phyloP scores from a whole-genome alignment of 2,329 filamentous ascomycete genomes.

The Zymoseptoria tritici region DNA sequence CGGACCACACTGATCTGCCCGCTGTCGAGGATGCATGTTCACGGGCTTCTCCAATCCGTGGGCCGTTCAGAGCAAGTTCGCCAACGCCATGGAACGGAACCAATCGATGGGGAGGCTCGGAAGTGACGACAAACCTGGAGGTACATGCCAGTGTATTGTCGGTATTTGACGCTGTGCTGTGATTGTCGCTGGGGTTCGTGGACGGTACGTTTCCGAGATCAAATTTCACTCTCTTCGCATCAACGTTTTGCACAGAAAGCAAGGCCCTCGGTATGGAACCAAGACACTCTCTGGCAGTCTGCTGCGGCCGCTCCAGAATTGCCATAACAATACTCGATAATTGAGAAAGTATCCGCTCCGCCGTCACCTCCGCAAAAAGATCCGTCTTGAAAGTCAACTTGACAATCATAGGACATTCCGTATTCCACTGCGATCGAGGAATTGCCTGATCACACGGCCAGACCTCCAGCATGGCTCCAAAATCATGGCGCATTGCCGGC shows the following conservation, averaged over 20 bases:
- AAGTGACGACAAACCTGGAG: neutral
- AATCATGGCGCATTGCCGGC: conserved; percentile 28
- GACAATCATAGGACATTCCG: neutral
- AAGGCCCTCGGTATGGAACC: neutral
- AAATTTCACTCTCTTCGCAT: neutral
- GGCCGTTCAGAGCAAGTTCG: conserved; percentile 27
- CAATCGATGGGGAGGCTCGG: neutral
- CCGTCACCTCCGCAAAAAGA: neutral
- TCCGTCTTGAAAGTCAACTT: neutral
- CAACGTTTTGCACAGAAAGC: neutral
- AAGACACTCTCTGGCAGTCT: neutral
- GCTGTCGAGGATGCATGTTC: conserved; percentile 8
- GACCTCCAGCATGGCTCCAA: conserved; percentile 21
- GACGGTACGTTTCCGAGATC: neutral
- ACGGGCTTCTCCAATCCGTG: conserved; percentile 25
- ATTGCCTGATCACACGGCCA: conserved; percentile 12
- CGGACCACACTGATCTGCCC: conserved; percentile 28
- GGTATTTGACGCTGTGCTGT: conserved; percentile 2
- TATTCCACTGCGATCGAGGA: neutral
- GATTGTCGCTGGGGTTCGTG: neutral
- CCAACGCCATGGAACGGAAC: conserved; percentile 30
- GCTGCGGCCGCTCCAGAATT: neutral
- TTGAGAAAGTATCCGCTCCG: neutral
- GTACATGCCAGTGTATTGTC: neutral
- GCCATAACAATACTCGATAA: neutral